Base-by-base conservation (phyloP, 495 filamentous ascomycete species). In the Neurospora discreta region DNA sequence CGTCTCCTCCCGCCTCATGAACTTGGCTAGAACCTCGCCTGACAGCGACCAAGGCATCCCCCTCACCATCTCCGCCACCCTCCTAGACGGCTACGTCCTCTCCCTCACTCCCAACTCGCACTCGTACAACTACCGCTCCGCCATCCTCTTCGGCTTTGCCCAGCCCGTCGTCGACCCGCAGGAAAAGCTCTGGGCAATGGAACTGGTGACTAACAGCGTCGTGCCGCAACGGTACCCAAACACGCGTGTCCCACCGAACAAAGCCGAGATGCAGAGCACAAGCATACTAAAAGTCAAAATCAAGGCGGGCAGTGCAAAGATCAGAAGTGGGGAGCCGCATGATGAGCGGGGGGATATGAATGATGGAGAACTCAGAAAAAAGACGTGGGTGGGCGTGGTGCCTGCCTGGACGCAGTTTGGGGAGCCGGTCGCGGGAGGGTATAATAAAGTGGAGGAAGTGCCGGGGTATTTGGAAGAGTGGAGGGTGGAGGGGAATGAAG, bases 111-210 rank as follows among this genome's bases (percentile, higher is more conserved):
- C 94, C 36, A 90, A 91, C 81, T 84, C 85, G 26, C 92, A 97
- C 83, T 92, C 86, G 78, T 94, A 92, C 84, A 97, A 97, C 83
- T 97, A 95, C 82, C 93, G 93, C 76, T 92, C 90, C 52, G 93
- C 91, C 8, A 81, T 92, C 18, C 84, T 96, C 36, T 92, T 94
- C 77, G 94, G 94, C 6, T 87, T 89, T 77, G 94, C 92, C 15
- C 81, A 75, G 1, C 76, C 91, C 11, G 92, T 97, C 26, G 86
- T 85, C 18, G 87, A 89, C 70, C 77, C 80, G 3, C 87, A 84
- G 8, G 94, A 97, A 79, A 94, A 95, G 78, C 79, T 92, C 7
- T 97, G 87, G 83, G 94, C 94, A 1, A 92, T 98, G 90, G 81
- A 91, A 73, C 80, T 92, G 30, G 88, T 98, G 74, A 97, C 94